Base-by-base conservation (phyloP, 495 filamentous ascomycete species). In the Bryoglossum gracile region DNA sequence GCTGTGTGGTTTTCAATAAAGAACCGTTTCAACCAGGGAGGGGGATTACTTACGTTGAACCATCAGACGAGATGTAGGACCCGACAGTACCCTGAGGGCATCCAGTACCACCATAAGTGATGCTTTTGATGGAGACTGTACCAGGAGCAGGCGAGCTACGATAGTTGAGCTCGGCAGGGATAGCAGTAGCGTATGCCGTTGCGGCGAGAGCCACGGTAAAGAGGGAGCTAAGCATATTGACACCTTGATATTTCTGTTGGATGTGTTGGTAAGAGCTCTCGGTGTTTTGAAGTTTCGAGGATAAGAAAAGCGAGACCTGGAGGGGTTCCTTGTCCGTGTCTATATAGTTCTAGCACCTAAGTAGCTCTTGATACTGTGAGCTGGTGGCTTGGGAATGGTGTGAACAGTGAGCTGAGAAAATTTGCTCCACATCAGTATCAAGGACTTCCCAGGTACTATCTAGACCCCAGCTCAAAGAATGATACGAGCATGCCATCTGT, bases 51-150 rank as follows among this genome's bases (percentile, higher is more conserved):
- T 23, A 49, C 55, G 50, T 55, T 39, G 43, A 21, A n/a, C 41
- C 26, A 50, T 59, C 51, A 30, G 22, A 3, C 11, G 52, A 24
- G 9, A 53, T 28, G 38, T 11, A 51, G 23, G 41, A 39, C 3
- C 39, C 36, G 19, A 49, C 43, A n/a, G 48, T 19, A 13, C 53
- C 49, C 30, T 50, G 45, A 8, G 48, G 48, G 39, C 58, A 61
- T 2, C 58, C 58, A 18, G 35, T 48, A 8, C 58, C 58, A 33
- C 40, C 58, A 45, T 59, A 59, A 5, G 26, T 42, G 19, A 61
- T 46, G 9, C 28, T 17, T 4, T 53, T 40, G 24, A 61, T 56
- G 16, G 11, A 51, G 23, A 61, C 56, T 28, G 56, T 0, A 19
- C 18, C 44, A 11, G 41, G 48, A 46, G 52, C 19, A 11, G 50